Percentiles rank a stretch among this genome's conserved stretches.
phyloP scores from a whole-genome alignment of 495 filamentous ascomycete species.

The Niebla homalea region DNA sequence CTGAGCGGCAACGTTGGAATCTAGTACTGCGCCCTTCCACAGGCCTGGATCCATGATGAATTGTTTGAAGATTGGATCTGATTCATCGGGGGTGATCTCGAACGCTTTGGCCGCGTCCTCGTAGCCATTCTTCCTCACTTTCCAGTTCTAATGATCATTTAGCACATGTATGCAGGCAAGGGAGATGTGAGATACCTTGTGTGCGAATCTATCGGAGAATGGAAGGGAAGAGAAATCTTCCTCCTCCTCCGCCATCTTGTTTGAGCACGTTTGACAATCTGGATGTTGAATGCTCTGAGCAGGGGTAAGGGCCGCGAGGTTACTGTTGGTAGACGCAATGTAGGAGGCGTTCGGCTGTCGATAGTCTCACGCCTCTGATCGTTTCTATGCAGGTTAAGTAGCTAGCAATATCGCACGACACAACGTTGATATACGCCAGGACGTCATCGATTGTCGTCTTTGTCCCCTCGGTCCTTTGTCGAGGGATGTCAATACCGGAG shows the following conservation, averaged over 20 bases:
- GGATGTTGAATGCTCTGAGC: too few species aligned
- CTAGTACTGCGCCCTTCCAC: conserved; percentile 85
- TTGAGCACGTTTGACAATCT: background rate
- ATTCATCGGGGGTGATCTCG: conserved; percentile 72
- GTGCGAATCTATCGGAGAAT: conserved; percentile 66
- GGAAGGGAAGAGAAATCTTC: conserved; percentile 77
- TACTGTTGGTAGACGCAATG: too few species aligned
- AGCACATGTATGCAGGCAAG: background rate
- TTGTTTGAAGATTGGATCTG: conserved; percentile 69
- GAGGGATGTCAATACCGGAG: too few species aligned
- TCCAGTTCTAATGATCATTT: conserved; percentile 60
- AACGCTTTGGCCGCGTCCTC: conserved; percentile 84
- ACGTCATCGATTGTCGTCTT: too few species aligned
- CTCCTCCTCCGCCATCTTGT: conserved; percentile 44
- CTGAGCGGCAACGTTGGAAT: conserved; percentile 96
- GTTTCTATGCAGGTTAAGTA: too few species aligned
- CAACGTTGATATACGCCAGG: too few species aligned
- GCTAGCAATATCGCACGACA: too few species aligned
- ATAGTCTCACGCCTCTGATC: too few species aligned
- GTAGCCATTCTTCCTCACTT: conserved; percentile 90
- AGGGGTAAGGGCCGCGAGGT: too few species aligned
- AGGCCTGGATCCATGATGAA: conserved; percentile 74
- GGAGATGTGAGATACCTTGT: conserved; percentile 52
- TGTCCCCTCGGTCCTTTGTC: too few species aligned
- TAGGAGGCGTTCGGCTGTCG: too few species aligned